These are phyloP conservation scores for Xylariales sp. DNA, from an alignment of 2,329 filamentous ascomycete species.

Conservation along the genomic window DNA sequence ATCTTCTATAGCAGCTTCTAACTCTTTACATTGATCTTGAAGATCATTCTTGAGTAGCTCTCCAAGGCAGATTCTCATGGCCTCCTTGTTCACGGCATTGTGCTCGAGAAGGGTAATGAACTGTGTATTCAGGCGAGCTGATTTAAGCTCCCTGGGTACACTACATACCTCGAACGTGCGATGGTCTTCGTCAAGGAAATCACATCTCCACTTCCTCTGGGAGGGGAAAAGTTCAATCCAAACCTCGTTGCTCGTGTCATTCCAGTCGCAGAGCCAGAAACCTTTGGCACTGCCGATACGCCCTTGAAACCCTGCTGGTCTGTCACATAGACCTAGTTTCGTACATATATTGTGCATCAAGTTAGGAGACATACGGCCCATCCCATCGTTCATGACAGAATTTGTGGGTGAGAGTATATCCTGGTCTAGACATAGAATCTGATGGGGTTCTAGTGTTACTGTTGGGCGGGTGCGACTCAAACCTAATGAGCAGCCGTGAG, in stretches of 20 bases:
- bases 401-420: constrained; percentile 35
- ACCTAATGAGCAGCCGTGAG: too few species aligned
- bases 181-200: constrained; percentile 41
- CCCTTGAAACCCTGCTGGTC: constrained; percentile 64
- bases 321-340: constrained; percentile 42
- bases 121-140: constrained; percentile 60
- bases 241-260: constrained; percentile 37
- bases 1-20: constrained; percentile 47
- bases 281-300: constrained; percentile 72
- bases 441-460: constrained; percentile 35
- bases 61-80: constrained; percentile 45
- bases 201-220: constrained; percentile 63
- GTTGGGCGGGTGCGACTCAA: constrained; percentile 47
- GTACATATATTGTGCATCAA: constrained; percentile 51
- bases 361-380: constrained; percentile 58
- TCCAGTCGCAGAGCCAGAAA: constrained; percentile 62
- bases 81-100: constrained; percentile 38
- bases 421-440: constrained; percentile 35
- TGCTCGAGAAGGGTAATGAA: constrained; percentile 66
- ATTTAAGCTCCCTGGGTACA: constrained; percentile 38
- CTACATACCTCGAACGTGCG: constrained; percentile 63
- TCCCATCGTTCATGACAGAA: constrained; percentile 63
- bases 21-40: constrained; percentile 40
- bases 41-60: constrained; percentile 46
- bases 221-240: constrained; percentile 67